phyloP scores from a whole-genome alignment of 805 yeast species.

The Barnettozyma wickerhamii region DNA sequence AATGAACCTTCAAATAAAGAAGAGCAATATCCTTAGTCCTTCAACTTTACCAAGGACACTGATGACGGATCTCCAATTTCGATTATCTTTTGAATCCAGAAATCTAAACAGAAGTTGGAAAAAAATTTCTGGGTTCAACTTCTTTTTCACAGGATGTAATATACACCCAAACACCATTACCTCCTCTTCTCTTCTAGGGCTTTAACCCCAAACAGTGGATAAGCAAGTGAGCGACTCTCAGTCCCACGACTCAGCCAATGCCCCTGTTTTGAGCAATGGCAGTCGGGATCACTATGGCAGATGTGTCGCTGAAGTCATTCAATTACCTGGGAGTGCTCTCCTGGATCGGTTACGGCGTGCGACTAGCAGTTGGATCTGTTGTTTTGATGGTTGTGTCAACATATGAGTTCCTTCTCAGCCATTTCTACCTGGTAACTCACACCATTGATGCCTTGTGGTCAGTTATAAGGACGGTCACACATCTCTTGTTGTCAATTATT shows the following conservation, averaged over 20 bases:
- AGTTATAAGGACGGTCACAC: background rate
- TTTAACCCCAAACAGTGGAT: too few species aligned
- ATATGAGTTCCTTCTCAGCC: background rate
- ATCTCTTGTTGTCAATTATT: background rate
- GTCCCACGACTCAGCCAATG: background rate
- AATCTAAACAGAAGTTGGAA: too few species aligned
- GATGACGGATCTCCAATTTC: too few species aligned
- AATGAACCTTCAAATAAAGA: too few species aligned
- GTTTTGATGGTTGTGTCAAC: slow-evolving; percentile 5
- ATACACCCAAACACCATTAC: too few species aligned
- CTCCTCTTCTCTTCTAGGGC: too few species aligned
- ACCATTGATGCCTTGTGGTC: background rate
- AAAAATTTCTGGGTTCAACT: too few species aligned
- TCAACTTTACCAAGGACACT: too few species aligned
- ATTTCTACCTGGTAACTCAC: background rate
- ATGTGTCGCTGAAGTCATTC: background rate
- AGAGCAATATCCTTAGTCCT: too few species aligned
- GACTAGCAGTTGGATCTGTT: slow-evolving; percentile 2
- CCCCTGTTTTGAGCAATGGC: background rate
- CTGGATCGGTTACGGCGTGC: background rate
- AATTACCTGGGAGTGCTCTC: slow-evolving; percentile 1
- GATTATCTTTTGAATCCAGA: too few species aligned
- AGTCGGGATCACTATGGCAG: background rate
- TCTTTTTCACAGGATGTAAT: too few species aligned
- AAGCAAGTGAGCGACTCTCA: too few species aligned